Evolutionary conservation across 2,329 filamentous ascomycete genomes (phyloP), one percentile per base, ranked within the genome.

Genomic region (Hysterium pulicare): DNA sequence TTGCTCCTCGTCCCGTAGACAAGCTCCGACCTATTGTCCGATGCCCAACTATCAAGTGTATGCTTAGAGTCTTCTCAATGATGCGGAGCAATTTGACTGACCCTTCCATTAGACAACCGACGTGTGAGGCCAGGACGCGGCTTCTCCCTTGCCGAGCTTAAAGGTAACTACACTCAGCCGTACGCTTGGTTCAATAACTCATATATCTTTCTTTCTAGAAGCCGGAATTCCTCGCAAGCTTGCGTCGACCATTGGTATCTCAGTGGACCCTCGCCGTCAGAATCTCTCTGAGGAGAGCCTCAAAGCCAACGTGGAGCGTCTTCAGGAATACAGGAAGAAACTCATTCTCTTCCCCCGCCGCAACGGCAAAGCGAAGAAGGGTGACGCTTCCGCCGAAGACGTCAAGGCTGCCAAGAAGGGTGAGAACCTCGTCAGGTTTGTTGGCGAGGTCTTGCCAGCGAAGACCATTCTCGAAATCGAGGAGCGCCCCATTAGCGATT

Each of bases 271-370:
- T 35, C 91, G 93, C 78, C 91, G 93, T 75, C 84, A 88, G 79
- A 98, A 97, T 83, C 86, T 95, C 69, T 93, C 86, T 69, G 88
- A 94, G 79, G 93, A 97, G 83, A 87, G 86, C 58, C 85, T 97
- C 66, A 81, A 88, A 73, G 81, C 81, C 81, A 98, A 98, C 78
- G 91, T 98, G 65, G 87, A 87, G 74, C 93, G 93, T 70, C 89
- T 98, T 71, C 90, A 96, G 83, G 89, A 89, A 72, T 98, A 95
- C 90, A 87, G 86, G 79, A 83, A 86, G 70, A 89, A 90, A 70
- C 79, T 98, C 69, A 95, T 98, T 73, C 83, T 98, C 71, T 96
- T 98, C 82, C 93, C 93, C 71, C 89, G 90, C 81, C 90, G 88
- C 77, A 83, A 83, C 71, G 90, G 90, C 77, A 62, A 93, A 77